These are phyloP conservation scores for Hemileia vastatrix DNA, from an alignment of 1,284 basidiomycete genomes.

Conservation along the genomic window DNA sequence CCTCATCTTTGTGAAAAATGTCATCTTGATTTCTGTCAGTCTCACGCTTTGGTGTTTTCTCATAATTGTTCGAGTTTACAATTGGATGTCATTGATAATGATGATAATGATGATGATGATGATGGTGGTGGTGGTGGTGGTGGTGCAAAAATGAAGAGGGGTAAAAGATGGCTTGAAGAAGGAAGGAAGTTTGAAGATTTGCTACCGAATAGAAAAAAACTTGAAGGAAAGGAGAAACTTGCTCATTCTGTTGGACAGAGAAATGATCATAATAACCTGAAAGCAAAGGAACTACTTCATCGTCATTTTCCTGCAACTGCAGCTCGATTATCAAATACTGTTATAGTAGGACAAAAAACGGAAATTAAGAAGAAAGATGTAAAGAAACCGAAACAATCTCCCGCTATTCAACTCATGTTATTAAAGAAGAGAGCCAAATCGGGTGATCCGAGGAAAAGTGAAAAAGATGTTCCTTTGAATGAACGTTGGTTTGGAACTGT, in stretches of 20 bases:
- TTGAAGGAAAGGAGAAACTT: too few relatives aligned
- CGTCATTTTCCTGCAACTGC: conserved; percentile 7
- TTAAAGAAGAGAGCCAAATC: conserved; percentile 8
- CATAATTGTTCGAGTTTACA: conserved; percentile 9
- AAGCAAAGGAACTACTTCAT: conserved; percentile 15
- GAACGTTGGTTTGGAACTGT: conserved; percentile 19
- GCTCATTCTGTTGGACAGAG: too few relatives aligned
- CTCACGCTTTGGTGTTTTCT: conserved; percentile 7
- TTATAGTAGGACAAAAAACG: too few relatives aligned
- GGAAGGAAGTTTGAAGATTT: too few relatives aligned
- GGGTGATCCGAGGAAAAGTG: conserved; percentile 20
- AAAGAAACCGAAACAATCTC: conserved; percentile 3
- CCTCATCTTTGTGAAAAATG: conserved; percentile 10
- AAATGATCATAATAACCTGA: too few relatives aligned
- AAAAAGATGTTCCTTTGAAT: conserved; percentile 11
- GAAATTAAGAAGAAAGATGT: too few relatives aligned
- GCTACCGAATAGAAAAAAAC: too few relatives aligned
- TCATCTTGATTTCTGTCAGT: conserved; percentile 7
- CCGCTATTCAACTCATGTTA: conserved; percentile 15
- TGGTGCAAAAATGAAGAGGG: too few relatives aligned
- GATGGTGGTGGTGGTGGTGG: too few relatives aligned
- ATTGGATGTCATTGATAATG: too few relatives aligned
- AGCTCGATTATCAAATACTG: not conserved
- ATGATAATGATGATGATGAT: too few relatives aligned
- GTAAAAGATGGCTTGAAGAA: not conserved